Evolutionary conservation across 192 early-diverging fungal genomes (phyloP).

Genomic region (Phycomyces nitens): DNA sequence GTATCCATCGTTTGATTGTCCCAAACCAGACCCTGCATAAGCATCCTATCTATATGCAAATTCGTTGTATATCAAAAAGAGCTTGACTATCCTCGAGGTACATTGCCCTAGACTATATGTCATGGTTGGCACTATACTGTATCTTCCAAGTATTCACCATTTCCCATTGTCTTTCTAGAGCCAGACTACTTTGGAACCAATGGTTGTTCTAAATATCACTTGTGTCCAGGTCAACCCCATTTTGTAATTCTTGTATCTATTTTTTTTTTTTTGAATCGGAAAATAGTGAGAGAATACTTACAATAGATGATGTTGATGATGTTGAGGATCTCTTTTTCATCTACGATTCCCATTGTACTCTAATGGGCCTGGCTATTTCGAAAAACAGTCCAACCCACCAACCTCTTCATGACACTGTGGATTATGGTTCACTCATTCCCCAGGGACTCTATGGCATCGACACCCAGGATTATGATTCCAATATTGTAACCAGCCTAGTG

Average conservation of each 20-base stretch:
- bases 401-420: slow-evolving; percentile 9
- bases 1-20: too few relatives aligned
- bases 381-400: too few relatives aligned
- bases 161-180: not conserved
- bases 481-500: slow-evolving; percentile 12
- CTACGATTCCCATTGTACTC: too few relatives aligned
- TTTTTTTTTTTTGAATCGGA: not conserved
- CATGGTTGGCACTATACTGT: too few relatives aligned
- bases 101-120: too few relatives aligned
- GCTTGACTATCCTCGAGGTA: not conserved
- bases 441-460: slow-evolving; percentile 23
- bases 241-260: not conserved
- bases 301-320: too few relatives aligned
- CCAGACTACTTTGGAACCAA: not conserved
- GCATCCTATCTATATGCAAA: too few relatives aligned
- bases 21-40: too few relatives aligned
- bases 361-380: too few relatives aligned
- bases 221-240: not conserved
- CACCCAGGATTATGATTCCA: slow-evolving; percentile 20
- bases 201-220: not conserved
- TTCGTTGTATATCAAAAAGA: too few relatives aligned
- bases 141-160: too few relatives aligned
- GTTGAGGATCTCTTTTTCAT: too few relatives aligned
- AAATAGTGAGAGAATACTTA: not conserved
- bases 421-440: slow-evolving; percentile 18